Evolutionary conservation across 495 filamentous ascomycete species (phyloP).

Genomic region (Bombardia bombarda): DNA sequence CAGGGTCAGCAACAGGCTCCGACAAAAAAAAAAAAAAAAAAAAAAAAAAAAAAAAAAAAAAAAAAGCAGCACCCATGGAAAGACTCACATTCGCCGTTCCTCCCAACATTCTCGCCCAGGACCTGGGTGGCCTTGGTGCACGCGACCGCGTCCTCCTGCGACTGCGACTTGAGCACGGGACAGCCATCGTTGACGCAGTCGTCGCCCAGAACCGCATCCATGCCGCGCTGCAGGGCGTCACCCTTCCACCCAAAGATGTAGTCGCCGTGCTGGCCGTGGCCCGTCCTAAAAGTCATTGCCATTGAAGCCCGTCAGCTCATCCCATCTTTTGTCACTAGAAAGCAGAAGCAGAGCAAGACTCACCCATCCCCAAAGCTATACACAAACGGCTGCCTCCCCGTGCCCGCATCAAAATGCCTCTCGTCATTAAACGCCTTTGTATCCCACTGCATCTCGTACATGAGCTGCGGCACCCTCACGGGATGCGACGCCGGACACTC

Average conservation of each 20-base stretch:
- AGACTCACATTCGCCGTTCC: too few species aligned
- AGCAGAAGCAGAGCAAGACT: background rate
- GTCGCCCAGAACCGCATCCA: slow-evolving; percentile 17
- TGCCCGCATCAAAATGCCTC: slow-evolving; percentile 30
- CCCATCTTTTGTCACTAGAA: background rate
- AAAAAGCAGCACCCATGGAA: too few species aligned
- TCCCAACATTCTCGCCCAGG: too few species aligned
- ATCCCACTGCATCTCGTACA: slow-evolving; percentile 43
- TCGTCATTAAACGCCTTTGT: slow-evolving; percentile 37
- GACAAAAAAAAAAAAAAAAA: too few species aligned
- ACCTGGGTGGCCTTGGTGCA: too few species aligned
- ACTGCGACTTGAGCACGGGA: slow-evolving; percentile 30
- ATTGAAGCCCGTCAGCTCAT: too few species aligned
- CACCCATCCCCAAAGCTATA: slow-evolving; percentile 5
- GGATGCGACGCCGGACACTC: slow-evolving; percentile 41
- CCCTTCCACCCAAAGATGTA: slow-evolving; percentile 28
- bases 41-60: too few species aligned
- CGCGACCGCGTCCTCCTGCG: too few species aligned
- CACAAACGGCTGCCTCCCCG: slow-evolving; percentile 35
- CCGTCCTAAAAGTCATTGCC: too few species aligned
- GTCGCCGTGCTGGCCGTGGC: slow-evolving; percentile 11
- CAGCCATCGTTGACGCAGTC: slow-evolving; percentile 35
- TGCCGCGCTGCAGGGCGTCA: slow-evolving; percentile 32
- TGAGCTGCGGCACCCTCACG: slow-evolving; percentile 37
- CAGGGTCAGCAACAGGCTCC: too few species aligned